Percentiles rank a stretch among this genome's conserved stretches.
Conservation (phyloP, 106 monocot genomes). For the Phalaenopsis aphrodite region DNA sequence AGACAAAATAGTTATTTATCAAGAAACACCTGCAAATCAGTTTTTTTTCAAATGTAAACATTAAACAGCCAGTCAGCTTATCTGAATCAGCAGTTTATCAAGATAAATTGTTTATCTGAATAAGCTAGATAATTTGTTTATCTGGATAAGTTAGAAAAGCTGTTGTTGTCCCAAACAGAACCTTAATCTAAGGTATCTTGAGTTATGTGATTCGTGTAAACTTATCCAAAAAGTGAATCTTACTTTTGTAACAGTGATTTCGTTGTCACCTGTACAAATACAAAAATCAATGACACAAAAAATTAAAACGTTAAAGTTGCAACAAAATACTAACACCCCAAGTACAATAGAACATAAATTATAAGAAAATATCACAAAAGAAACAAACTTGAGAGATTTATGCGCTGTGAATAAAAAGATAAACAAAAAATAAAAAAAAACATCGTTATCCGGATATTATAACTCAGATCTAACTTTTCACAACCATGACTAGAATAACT, state of each 20-base stretch:
- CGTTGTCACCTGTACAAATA: neutral
- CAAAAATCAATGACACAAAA: neutral
- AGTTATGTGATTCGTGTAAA: neutral
- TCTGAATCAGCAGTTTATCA: no score
- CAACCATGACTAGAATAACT: neutral
- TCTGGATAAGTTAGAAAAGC: no score
- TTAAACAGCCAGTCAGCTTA: no score
- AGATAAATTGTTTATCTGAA: no score
- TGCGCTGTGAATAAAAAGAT: neutral
- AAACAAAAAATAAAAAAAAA: neutral
- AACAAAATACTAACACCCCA: neutral
- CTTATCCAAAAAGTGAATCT: neutral
- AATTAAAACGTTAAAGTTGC: neutral
- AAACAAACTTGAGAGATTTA: neutral
- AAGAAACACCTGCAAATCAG: no score
- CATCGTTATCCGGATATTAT: neutral
- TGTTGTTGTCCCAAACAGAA: no score
- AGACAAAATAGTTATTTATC: no score
- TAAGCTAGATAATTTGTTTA: no score
- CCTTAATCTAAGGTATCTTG: neutral
- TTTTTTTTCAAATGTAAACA: no score
- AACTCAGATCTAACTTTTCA: neutral
- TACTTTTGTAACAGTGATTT: neutral
- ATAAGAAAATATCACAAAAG: neutral
- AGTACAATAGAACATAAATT: neutral